These are phyloP conservation scores for Mycena sanguinolenta DNA, from an alignment of 768 basidiomycete species.

Conservation along the genomic window DNA sequence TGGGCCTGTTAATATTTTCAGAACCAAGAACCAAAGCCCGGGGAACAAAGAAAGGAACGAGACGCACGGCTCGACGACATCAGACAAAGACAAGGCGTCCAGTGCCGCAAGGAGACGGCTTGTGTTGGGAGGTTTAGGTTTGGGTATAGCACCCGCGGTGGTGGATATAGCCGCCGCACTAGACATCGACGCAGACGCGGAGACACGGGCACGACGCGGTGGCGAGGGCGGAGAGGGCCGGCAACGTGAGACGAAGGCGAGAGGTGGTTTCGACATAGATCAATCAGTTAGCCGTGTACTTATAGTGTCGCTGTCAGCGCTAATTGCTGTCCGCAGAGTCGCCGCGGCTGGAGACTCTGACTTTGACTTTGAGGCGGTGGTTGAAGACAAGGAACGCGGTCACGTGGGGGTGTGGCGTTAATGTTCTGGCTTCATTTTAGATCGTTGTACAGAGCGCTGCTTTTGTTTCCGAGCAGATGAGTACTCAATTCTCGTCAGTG, in stretches of 20 bases:
- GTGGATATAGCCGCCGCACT: too few species aligned
- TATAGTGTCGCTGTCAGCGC: background rate
- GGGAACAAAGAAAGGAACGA: background rate
- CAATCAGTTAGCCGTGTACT: too few species aligned
- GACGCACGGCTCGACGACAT: constrained; percentile 19
- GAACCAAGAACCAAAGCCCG: background rate
- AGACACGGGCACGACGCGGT: background rate
- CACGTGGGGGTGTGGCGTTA: too few species aligned
- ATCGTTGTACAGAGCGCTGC: too few species aligned
- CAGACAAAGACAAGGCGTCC: constrained; percentile 11
- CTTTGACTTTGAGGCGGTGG: too few species aligned
- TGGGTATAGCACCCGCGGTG: too few species aligned
- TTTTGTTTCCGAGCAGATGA: too few species aligned
- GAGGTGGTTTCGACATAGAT: constrained; percentile 19
- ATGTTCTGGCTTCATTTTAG: too few species aligned
- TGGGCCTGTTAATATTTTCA: background rate
- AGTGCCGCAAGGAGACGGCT: constrained; percentile 30
- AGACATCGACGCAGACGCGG: too few species aligned
- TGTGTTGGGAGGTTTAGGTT: background rate
- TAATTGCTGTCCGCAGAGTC: constrained; percentile 1
- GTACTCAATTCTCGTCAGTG: too few species aligned
- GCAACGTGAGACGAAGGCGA: constrained; percentile 13
- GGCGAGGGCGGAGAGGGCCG: constrained; percentile 14
- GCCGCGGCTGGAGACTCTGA: background rate
- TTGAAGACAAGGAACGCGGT: background rate